phyloP scores from a whole-genome alignment of 2,329 filamentous ascomycete genomes.

The Fusarium falciforme region DNA sequence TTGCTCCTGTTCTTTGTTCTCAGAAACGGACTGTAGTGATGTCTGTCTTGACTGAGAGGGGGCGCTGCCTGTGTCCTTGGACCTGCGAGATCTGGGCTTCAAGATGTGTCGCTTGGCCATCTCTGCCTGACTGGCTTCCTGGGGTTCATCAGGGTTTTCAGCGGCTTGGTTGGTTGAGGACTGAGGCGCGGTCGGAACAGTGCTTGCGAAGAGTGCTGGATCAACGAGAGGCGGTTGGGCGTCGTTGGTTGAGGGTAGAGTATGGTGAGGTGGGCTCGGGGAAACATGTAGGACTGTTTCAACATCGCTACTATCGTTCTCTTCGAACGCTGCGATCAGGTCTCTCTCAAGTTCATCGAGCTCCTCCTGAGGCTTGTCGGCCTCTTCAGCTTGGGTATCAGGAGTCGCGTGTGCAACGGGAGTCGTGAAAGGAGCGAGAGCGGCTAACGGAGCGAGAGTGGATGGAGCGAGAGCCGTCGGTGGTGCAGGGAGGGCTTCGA shows the following conservation, averaged over 20 bases:
- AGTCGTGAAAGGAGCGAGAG: not conserved
- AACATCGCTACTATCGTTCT: not conserved
- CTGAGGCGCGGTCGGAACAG: not conserved
- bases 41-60: not conserved
- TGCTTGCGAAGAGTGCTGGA: not conserved
- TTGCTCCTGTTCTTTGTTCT: not conserved
- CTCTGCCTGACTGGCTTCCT: slow-evolving; percentile 10
- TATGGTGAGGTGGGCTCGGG: too few relatives aligned
- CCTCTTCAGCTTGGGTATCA: too few relatives aligned
- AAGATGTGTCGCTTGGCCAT: slow-evolving; percentile 8
- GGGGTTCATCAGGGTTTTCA: not conserved
- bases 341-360: not conserved
- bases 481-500: not conserved
- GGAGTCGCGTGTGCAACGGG: not conserved
- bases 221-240: not conserved
- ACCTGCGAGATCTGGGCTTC: slow-evolving; percentile 2
- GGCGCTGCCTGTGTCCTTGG: not conserved
- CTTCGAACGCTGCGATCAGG: not conserved
- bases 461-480: not conserved
- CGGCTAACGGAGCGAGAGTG: not conserved
- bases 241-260: not conserved
- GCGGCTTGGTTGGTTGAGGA: not conserved
- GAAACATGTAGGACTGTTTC: not conserved
- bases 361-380: not conserved
- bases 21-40: not conserved